Percentiles rank a stretch among this genome's conserved stretches.
phyloP scores from a whole-genome alignment of 2,329 filamentous ascomycete genomes.

The Proliferodiscus dingleyae region DNA sequence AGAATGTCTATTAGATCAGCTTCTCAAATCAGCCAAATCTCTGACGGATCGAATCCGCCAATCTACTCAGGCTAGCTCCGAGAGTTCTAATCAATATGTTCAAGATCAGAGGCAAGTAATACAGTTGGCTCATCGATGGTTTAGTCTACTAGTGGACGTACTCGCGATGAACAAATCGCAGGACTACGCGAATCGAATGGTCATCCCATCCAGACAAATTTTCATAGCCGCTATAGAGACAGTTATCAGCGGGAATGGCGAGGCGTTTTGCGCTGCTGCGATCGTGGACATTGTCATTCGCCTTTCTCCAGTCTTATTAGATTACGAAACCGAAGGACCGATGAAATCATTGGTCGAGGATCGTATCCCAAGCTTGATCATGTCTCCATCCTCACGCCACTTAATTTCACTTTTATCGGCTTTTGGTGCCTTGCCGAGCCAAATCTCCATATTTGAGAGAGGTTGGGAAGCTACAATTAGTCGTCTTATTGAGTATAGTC shows the following conservation, averaged over 20 bases:
- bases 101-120: conserved; percentile 40
- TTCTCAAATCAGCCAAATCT: conserved; percentile 56
- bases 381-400: conserved; percentile 63
- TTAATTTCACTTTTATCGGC: conserved; percentile 62
- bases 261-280: conserved; percentile 60
- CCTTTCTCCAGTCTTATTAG: conserved; percentile 37
- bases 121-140: conserved; percentile 63
- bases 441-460: conserved; percentile 21
- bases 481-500: conserved; percentile 33
- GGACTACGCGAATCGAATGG: conserved; percentile 9
- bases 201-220: conserved; percentile 18
- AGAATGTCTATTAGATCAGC: conserved; percentile 35
- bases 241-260: conserved; percentile 52
- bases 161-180: conserved; percentile 31
- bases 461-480: conserved; percentile 35
- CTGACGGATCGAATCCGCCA: conserved; percentile 65
- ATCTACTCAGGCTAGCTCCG: conserved; percentile 70
- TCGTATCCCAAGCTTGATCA: conserved; percentile 53
- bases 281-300: conserved; percentile 49
- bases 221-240: conserved; percentile 39
- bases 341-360: conserved; percentile 48
- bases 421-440: conserved; percentile 42
- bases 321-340: conserved; percentile 39
- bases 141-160: conserved; percentile 37
- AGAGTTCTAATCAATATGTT: conserved; percentile 41